phyloP scores from a whole-genome alignment of 106 monocot genomes.

The Hemerocallis citrina region DNA sequence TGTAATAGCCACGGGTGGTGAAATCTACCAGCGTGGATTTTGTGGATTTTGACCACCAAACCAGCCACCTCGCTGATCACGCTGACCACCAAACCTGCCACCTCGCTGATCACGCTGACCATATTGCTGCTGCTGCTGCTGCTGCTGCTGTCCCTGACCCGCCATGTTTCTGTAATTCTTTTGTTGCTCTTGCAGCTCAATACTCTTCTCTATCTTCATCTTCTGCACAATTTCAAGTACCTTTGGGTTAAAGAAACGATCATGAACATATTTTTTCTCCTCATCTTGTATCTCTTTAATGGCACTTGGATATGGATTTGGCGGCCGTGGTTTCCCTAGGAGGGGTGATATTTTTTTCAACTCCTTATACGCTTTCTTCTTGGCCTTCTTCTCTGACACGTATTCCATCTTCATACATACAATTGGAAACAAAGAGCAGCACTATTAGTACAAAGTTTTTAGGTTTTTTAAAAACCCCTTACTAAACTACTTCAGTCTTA shows the following conservation, averaged over 20 bases:
- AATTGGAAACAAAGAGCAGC: background rate
- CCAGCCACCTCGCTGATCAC: too few species aligned
- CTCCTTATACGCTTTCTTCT: constrained; percentile 76
- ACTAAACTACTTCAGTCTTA: background rate
- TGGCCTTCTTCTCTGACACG: constrained; percentile 63
- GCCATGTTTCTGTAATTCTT: background rate
- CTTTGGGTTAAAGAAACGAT: constrained; percentile 80
- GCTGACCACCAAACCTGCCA: too few species aligned
- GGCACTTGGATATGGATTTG: constrained; percentile 79
- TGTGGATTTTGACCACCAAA: too few species aligned
- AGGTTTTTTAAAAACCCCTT: background rate
- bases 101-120: too few species aligned
- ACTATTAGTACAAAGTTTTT: background rate
- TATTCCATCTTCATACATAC: constrained; percentile 94
- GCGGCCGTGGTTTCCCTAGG: constrained; percentile 68
- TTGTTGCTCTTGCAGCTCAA: constrained; percentile 15
- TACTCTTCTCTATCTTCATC: constrained; percentile 61
- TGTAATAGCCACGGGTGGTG: too few species aligned
- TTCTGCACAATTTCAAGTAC: constrained; percentile 54
- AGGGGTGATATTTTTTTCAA: constrained; percentile 57
- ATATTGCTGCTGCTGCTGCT: too few species aligned
- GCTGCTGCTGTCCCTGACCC: too few species aligned
- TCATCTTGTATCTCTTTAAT: constrained; percentile 84
- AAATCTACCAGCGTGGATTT: too few species aligned
- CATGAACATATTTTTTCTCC: constrained; percentile 56